phyloP scores from a whole-genome alignment of 2,329 filamentous ascomycete genomes.

The Cylindrodendrum hubeiense region DNA sequence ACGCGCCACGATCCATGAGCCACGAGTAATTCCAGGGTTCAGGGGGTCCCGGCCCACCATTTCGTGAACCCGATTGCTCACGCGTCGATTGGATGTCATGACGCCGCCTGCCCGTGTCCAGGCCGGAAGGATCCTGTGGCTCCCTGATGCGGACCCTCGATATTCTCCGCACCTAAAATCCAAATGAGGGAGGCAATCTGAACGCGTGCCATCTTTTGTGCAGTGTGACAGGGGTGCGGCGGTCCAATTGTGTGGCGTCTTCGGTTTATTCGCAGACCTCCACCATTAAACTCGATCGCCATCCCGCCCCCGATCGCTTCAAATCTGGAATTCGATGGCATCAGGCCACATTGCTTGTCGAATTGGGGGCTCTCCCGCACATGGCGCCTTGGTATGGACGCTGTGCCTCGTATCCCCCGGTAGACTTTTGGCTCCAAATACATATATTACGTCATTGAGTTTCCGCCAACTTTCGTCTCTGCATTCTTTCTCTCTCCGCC shows the following conservation, averaged over 20 bases:
- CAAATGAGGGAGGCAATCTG: slow-evolving; percentile 33
- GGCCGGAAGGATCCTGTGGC: not conserved
- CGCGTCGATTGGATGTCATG: slow-evolving; percentile 33
- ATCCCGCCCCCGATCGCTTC: slow-evolving; percentile 11
- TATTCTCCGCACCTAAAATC: slow-evolving; percentile 13
- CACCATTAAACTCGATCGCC: slow-evolving; percentile 25
- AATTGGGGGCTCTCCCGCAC: not conserved
- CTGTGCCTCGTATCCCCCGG: not conserved
- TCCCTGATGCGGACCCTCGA: not conserved
- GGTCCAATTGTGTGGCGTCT: not conserved
- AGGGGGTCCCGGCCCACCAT: slow-evolving; percentile 4
- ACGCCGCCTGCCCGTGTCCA: slow-evolving; percentile 1
- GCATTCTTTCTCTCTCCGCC: not conserved
- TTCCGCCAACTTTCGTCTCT: not conserved
- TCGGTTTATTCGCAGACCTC: not conserved
- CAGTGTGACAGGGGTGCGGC: not conserved
- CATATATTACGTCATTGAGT: slow-evolving; percentile 43
- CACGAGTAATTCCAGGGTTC: not conserved
- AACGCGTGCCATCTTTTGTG: not conserved
- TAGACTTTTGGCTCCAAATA: not conserved
- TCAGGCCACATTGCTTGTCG: slow-evolving; percentile 34
- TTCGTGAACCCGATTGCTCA: slow-evolving; percentile 5
- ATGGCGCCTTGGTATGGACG: slow-evolving; percentile 14
- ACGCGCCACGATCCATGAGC: not conserved
- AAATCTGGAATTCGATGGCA: slow-evolving; percentile 25